Evolutionary conservation across 129 eudicot genomes (phyloP).

Genomic region (Pseudognaphalium luteoalbum): DNA sequence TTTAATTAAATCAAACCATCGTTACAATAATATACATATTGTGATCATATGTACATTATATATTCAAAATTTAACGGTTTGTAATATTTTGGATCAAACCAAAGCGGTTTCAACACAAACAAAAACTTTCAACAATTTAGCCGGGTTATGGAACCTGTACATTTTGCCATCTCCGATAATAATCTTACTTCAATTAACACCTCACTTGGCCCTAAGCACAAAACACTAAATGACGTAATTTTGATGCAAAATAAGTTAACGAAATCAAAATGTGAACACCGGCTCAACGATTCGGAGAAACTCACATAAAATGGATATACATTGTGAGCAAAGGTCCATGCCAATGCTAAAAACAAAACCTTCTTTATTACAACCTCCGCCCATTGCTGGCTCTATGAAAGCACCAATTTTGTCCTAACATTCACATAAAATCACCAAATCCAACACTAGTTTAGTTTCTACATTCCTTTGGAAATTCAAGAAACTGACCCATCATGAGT

Average conservation of each 20-base stretch:
- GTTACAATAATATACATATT: too few species aligned
- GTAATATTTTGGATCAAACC: too few species aligned
- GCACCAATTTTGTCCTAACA: conserved; percentile 28
- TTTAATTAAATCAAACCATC: too few species aligned
- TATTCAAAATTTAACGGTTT: too few species aligned
- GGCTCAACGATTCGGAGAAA: conserved; percentile 8
- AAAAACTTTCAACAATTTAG: neutral
- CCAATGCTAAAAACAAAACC: conserved; percentile 29
- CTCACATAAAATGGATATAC: conserved; percentile 9
- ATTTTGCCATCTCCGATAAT: neutral
- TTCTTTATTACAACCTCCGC: conserved; percentile 30
- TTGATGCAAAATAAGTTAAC: neutral
- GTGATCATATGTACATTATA: too few species aligned
- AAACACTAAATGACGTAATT: conserved; percentile 2
- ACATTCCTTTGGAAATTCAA: neutral
- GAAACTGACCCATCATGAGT: conserved; percentile 17
- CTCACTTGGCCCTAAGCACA: neutral
- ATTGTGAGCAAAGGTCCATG: conserved; percentile 2
- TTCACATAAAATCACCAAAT: conserved; percentile 7
- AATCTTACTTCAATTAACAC: neutral
- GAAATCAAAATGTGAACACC: neutral
- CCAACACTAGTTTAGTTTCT: neutral
- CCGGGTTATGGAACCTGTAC: neutral
- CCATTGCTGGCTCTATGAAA: conserved; percentile 37
- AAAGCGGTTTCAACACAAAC: neutral